Percentiles rank a stretch among this genome's conserved stretches.
These are phyloP conservation scores for Lipomyces yamadae DNA, from an alignment of 805 yeast species.

Conservation along the genomic window DNA sequence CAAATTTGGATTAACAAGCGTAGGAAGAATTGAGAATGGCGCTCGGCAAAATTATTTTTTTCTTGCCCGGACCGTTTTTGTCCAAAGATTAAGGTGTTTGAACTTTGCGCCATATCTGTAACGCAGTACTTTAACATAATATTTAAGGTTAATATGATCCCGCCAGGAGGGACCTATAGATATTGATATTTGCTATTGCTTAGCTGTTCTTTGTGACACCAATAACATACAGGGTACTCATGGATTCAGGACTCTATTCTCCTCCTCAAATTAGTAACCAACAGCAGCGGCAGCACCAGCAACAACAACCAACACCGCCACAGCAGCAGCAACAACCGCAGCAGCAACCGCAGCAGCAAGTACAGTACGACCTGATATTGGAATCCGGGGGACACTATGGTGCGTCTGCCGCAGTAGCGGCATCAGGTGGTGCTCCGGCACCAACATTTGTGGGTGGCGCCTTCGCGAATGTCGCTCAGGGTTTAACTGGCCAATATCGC, in stretches of 20 bases:
- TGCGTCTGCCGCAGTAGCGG: slow-evolving; percentile 38
- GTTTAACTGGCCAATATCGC: slow-evolving; percentile 77
- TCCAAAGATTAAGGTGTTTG: not conserved
- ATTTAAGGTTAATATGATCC: not conserved
- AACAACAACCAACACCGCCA: slow-evolving; percentile 6
- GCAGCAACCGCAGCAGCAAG: slow-evolving; percentile 22
- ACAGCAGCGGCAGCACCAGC: slow-evolving; percentile 19
- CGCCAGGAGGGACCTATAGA: not conserved
- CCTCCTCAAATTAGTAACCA: slow-evolving; percentile 13
- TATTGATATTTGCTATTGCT: no score
- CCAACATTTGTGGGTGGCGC: slow-evolving; percentile 56
- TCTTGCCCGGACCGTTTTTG: no score
- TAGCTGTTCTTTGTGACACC: not conserved
- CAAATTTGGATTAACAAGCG: not conserved
- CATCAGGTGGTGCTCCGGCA: slow-evolving; percentile 38
- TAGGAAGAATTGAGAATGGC: not conserved
- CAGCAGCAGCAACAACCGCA: slow-evolving; percentile 1
- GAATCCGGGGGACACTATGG: slow-evolving; percentile 39
- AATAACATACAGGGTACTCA: not conserved
- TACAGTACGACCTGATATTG: slow-evolving; percentile 35
- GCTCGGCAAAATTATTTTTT: no score
- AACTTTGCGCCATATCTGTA: slow-evolving; percentile 1
- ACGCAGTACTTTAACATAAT: not conserved
- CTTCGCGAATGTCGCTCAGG: slow-evolving; percentile 91
- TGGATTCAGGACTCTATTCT: not conserved